Evolutionary conservation across 495 filamentous ascomycete species (phyloP).

Genomic region (Podospora pseudoanserina): DNA sequence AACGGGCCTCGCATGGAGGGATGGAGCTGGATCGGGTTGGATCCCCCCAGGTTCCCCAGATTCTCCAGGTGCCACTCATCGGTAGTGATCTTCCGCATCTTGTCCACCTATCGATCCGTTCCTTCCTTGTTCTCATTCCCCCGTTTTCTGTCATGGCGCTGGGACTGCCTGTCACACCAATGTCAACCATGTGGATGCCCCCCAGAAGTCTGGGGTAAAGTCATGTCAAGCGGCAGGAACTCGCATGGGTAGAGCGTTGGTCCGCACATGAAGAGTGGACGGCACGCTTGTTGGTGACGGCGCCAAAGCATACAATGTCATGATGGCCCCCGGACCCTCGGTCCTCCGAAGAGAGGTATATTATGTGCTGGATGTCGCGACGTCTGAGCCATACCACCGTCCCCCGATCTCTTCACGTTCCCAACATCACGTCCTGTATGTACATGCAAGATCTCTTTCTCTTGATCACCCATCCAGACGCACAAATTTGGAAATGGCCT

Average conservation of each 20-base stretch:
- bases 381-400: background rate
- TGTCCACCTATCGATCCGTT: background rate
- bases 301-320: background rate
- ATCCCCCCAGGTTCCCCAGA: background rate
- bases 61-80: background rate
- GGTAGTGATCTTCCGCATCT: background rate
- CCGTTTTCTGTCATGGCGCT: background rate
- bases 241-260: background rate
- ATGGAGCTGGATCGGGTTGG: slow-evolving; percentile 3
- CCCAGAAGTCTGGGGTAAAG: slow-evolving; percentile 4
- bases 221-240: slow-evolving; percentile 1
- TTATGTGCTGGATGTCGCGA: background rate
- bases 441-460: background rate
- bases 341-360: background rate
- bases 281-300: background rate
- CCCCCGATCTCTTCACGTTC: background rate
- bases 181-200: slow-evolving; percentile 1
- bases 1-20: background rate
- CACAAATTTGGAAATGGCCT: background rate
- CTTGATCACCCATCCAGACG: background rate
- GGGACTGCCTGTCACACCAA: background rate
- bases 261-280: background rate
- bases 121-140: background rate
- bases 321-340: background rate
- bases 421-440: background rate